Evolutionary conservation across 495 filamentous ascomycete species (phyloP).

Genomic region (Trichoderma reesei): DNA sequence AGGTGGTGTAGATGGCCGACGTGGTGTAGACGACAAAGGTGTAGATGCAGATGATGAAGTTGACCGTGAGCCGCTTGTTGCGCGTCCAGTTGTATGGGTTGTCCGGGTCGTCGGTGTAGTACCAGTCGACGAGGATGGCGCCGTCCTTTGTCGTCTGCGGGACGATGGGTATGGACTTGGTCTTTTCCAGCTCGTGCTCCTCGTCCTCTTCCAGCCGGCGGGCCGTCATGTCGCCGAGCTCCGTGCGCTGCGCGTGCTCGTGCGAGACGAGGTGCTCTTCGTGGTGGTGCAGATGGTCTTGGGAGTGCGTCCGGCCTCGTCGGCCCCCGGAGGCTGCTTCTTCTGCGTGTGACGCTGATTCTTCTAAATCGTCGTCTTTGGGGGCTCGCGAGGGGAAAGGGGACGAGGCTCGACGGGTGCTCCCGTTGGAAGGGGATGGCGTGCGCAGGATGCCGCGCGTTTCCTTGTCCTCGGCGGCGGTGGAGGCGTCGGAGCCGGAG

Average conservation of each 20-base stretch:
- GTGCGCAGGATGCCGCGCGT: constrained; percentile 14
- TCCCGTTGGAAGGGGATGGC: not conserved
- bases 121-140: constrained; percentile 49
- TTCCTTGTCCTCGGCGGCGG: constrained; percentile 18
- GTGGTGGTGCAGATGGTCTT: no score
- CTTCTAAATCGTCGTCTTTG: no score
- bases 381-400: not conserved
- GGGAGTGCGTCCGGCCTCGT: no score
- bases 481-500: constrained; percentile 20
- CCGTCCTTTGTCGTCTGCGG: constrained; percentile 35
- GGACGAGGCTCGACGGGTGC: not conserved
- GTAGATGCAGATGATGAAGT: constrained; percentile 42
- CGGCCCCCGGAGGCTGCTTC: not conserved
- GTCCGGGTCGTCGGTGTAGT: constrained; percentile 42
- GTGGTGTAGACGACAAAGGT: constrained; percentile 42
- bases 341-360: no score
- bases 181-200: constrained; percentile 32
- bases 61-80: constrained; percentile 29
- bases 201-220: constrained; percentile 31
- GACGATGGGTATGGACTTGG: constrained; percentile 37
- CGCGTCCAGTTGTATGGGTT: constrained; percentile 49
- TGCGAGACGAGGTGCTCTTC: not conserved
- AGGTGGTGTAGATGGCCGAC: constrained; percentile 40
- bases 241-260: constrained; percentile 9
- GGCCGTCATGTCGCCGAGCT: constrained; percentile 27